Conservation (phyloP, 2,329 filamentous ascomycete species). For the Fusarium floridanum region DNA sequence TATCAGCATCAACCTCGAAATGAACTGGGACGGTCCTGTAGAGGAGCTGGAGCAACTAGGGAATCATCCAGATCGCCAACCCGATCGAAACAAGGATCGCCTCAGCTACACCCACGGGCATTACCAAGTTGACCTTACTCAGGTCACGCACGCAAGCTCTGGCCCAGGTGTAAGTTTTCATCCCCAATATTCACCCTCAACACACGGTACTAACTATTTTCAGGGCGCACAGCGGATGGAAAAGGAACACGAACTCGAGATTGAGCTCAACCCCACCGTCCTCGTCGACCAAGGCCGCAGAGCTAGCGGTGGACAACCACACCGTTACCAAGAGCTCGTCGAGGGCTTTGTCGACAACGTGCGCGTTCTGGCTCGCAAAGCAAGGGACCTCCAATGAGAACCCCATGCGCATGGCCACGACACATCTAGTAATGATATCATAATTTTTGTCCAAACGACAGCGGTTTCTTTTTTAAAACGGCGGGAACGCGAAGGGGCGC, state of each 20-base stretch:
- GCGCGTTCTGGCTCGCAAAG: conserved; percentile 66
- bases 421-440: conserved; percentile 15
- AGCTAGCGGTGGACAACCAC: conserved; percentile 63
- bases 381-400: conserved; percentile 48
- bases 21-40: conserved; percentile 81
- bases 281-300: conserved; percentile 75
- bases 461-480: conserved; percentile 3
- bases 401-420: not conserved
- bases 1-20: conserved; percentile 94
- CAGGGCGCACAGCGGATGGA: conserved; percentile 58
- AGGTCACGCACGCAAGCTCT: conserved; percentile 73
- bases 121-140: conserved; percentile 93
- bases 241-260: conserved; percentile 85
- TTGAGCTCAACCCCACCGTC: conserved; percentile 76
- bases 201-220: conserved; percentile 7
- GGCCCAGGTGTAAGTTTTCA: conserved; percentile 54
- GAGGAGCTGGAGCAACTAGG: conserved; percentile 64
- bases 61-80: conserved; percentile 55
- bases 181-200: not conserved
- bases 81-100: conserved; percentile 86
- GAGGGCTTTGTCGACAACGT: conserved; percentile 83
- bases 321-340: conserved; percentile 76
- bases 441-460: conserved; percentile 7
- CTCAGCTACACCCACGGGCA: conserved; percentile 90
- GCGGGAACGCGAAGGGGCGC: not conserved